Evolutionary conservation across 75 land plant species (phyloP).

Genomic region (Isoetes taiwanensis): DNA sequence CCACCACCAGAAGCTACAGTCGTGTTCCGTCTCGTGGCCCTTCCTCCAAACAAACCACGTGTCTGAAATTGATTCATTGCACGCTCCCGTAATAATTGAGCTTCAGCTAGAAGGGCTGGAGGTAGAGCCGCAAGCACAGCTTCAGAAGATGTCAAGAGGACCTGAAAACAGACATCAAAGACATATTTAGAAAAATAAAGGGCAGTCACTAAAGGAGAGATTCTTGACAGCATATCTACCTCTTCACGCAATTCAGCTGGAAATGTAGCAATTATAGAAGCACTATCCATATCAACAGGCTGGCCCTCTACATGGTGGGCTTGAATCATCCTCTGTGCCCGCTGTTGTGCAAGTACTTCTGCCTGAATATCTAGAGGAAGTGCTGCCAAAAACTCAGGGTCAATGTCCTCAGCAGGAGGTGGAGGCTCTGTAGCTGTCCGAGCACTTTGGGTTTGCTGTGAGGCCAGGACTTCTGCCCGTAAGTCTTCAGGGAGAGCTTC

Average conservation of each 20-base stretch:
- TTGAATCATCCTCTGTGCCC: conserved; percentile 57
- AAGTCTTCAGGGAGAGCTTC: conserved; percentile 96
- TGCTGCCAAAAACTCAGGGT: conserved; percentile 97
- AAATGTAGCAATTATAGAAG: conserved; percentile 94
- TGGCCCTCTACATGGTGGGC: conserved; percentile 81
- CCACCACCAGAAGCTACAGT: conserved; percentile 33
- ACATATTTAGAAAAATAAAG: background rate
- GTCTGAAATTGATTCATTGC: conserved; percentile 62
- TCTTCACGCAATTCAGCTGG: conserved; percentile 96
- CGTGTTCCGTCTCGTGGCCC: conserved; percentile 40
- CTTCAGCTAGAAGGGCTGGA: conserved; percentile 88
- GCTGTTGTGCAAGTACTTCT: conserved; percentile 91
- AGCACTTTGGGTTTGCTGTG: conserved; percentile 60
- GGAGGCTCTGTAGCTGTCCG: conserved; percentile 39
- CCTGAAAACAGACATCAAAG: too few relatives aligned
- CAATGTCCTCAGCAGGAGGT: conserved; percentile 65
- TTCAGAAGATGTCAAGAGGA: conserved; percentile 86
- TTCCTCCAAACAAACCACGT: conserved; percentile 59
- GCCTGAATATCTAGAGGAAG: conserved; percentile 96
- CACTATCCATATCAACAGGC: conserved; percentile 99
- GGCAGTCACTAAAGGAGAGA: background rate
- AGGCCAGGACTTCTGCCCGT: conserved; percentile 88
- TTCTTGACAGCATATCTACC: conserved; percentile 28
- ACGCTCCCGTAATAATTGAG: conserved; percentile 82
- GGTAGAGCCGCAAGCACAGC: conserved; percentile 70